These are phyloP conservation scores for Sporisorium scitamineum DNA, from an alignment of 1,284 basidiomycete genomes.

Conservation along the genomic window DNA sequence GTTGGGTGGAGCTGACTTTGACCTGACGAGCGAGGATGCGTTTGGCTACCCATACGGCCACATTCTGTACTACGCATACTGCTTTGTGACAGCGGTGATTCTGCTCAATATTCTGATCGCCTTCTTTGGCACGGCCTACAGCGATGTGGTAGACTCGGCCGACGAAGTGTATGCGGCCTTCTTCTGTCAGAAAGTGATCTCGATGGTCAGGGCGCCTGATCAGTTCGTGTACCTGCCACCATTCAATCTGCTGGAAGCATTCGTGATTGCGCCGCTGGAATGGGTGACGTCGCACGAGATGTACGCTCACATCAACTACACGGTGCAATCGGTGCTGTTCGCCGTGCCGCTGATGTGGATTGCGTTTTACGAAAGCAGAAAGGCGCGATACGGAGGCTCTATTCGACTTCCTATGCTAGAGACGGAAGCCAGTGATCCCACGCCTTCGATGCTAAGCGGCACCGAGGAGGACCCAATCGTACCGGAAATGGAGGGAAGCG, in stretches of 20 bases:
- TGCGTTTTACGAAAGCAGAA: slow-evolving; percentile 55
- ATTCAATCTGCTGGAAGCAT: slow-evolving; percentile 85
- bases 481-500: slow-evolving; percentile 47
- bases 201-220: slow-evolving; percentile 78
- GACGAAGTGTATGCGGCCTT: slow-evolving; percentile 47
- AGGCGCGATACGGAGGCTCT: slow-evolving; percentile 29
- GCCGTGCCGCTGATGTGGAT: slow-evolving; percentile 53
- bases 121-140: slow-evolving; percentile 73
- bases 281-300: slow-evolving; percentile 71
- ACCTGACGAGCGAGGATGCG: slow-evolving; percentile 43
- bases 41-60: slow-evolving; percentile 74
- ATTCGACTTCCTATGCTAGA: slow-evolving; percentile 40
- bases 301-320: slow-evolving; percentile 52
- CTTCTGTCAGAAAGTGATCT: slow-evolving; percentile 63
- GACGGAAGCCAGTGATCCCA: slow-evolving; percentile 23
- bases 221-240: slow-evolving; percentile 72
- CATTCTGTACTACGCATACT: slow-evolving; percentile 77
- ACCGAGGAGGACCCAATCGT: slow-evolving; percentile 52
- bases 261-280: slow-evolving; percentile 87
- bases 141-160: slow-evolving; percentile 58
- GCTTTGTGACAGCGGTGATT: slow-evolving; percentile 53
- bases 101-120: slow-evolving; percentile 82
- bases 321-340: slow-evolving; percentile 55
- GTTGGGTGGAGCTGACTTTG: slow-evolving; percentile 71
- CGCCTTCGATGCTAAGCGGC: slow-evolving; percentile 16